Conservation (phyloP, 495 filamentous ascomycete species). For the Penicillium lividum region DNA sequence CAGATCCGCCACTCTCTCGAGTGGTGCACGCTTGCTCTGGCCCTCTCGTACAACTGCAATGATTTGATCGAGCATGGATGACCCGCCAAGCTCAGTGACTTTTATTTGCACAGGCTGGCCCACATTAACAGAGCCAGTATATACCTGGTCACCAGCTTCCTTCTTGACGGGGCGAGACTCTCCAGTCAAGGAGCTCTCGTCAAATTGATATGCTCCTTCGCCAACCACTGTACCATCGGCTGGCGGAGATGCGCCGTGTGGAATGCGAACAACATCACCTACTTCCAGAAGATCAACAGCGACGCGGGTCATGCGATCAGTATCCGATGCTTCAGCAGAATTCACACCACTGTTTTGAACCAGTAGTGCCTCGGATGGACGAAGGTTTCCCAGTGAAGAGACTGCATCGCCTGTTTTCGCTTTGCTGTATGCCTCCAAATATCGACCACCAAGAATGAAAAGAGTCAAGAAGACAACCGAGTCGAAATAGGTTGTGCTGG, state of each 20-base stretch:
- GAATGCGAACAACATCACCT: conserved; percentile 75
- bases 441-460: conserved; percentile 80
- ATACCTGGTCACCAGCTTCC: conserved; percentile 68
- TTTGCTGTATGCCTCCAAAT: conserved; percentile 91
- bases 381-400: conserved; percentile 71
- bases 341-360: conserved; percentile 30
- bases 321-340: conserved; percentile 10
- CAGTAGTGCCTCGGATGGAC: conserved; percentile 77
- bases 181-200: conserved; percentile 89
- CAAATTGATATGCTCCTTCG: conserved; percentile 66
- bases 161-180: conserved; percentile 82
- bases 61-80: conserved; percentile 91
- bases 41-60: conserved; percentile 88
- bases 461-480: conserved; percentile 92
- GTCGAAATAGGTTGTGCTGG: conserved; percentile 81
- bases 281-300: conserved; percentile 77
- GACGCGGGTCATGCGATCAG: conserved; percentile 44
- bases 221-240: conserved; percentile 72
- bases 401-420: conserved; percentile 89
- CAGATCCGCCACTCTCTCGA: conserved; percentile 81
- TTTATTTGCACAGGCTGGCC: conserved; percentile 67
- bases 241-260: conserved; percentile 80
- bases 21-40: conserved; percentile 81
- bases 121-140: conserved; percentile 84
- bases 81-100: conserved; percentile 69